A percentile compares a stretch with the other conserved stretches of the same genome.
These are phyloP conservation scores for Yamagishiella unicocca DNA, from an alignment of 139 green algal species.

Conservation along the genomic window DNA sequence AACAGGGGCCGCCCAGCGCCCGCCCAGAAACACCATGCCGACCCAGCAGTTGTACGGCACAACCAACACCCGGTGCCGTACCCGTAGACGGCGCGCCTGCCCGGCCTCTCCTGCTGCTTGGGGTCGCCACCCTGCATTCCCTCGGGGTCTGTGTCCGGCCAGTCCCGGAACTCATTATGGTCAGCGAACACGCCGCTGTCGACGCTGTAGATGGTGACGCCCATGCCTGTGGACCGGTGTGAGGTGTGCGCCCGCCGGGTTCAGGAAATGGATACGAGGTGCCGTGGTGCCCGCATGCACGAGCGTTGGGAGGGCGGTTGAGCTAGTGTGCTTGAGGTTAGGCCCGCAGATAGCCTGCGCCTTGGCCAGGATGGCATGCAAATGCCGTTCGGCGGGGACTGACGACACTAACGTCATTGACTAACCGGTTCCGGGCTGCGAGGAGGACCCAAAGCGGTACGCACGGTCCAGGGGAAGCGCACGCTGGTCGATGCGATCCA, in stretches of 20 bases:
- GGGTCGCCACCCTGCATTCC: background rate
- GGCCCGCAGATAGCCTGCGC: too few species aligned
- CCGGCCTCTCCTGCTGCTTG: background rate
- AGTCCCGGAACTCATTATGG: constrained; percentile 76
- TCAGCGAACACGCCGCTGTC: constrained; percentile 72
- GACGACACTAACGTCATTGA: background rate
- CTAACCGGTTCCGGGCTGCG: background rate
- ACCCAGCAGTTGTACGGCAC: background rate
- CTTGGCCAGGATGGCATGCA: background rate
- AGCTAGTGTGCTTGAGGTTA: too few species aligned
- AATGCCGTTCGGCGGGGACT: background rate
- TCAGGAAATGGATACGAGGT: too few species aligned
- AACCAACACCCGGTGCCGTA: background rate
- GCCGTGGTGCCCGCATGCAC: too few species aligned
- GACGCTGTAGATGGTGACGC: constrained; percentile 82
- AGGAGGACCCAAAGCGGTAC: constrained; percentile 23
- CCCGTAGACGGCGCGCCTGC: background rate
- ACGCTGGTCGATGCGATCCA: constrained; percentile 82
- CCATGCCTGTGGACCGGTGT: constrained; percentile 63
- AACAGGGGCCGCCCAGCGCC: too few species aligned
- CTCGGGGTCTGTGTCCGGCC: background rate
- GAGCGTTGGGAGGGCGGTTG: too few species aligned
- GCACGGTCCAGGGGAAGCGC: constrained; percentile 68
- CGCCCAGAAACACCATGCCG: too few species aligned
- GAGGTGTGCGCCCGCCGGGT: too few species aligned